Conservation (phyloP, 2,329 filamentous ascomycete genomes). For the Cryphonectria nitschkei region DNA sequence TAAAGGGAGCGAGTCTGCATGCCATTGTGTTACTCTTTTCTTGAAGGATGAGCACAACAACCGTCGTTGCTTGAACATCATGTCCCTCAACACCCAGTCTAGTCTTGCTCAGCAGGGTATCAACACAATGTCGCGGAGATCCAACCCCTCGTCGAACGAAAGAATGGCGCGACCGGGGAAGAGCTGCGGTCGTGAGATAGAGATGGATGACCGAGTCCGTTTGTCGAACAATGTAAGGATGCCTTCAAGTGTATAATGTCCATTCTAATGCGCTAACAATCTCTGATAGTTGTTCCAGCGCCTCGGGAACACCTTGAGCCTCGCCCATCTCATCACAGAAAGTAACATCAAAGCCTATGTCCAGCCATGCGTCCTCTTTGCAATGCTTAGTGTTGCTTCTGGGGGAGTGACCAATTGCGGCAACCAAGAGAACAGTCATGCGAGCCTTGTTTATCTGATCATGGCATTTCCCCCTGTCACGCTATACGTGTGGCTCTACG, state of each 20-base stretch:
- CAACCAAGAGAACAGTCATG: constrained; percentile 9
- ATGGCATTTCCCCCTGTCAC: constrained; percentile 5
- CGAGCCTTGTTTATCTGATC: constrained; percentile 7
- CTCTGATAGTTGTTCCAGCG: not conserved
- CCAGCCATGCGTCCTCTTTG: constrained; percentile 24
- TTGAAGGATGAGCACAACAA: not conserved
- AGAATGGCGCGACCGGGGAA: not conserved
- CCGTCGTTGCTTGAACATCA: too few relatives aligned
- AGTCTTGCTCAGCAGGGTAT: not conserved
- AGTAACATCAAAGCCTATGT: constrained; percentile 29
- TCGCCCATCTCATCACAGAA: constrained; percentile 28
- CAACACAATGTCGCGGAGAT: not conserved
- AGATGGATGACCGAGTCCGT: not conserved
- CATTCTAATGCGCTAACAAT: not conserved
- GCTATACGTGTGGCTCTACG: constrained; percentile 16
- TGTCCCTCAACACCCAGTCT: not conserved
- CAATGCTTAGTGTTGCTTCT: constrained; percentile 25
- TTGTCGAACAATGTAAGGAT: not conserved
- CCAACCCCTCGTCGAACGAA: not conserved
- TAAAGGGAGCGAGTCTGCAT: not conserved
- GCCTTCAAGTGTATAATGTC: not conserved
- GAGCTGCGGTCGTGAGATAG: not conserved
- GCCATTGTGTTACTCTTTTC: not conserved
- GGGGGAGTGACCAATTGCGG: constrained; percentile 18
- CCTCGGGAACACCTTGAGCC: constrained; percentile 12